These are phyloP conservation scores for Chalaropsis thielavioides DNA, from an alignment of 2,329 filamentous ascomycete genomes.

Conservation along the genomic window DNA sequence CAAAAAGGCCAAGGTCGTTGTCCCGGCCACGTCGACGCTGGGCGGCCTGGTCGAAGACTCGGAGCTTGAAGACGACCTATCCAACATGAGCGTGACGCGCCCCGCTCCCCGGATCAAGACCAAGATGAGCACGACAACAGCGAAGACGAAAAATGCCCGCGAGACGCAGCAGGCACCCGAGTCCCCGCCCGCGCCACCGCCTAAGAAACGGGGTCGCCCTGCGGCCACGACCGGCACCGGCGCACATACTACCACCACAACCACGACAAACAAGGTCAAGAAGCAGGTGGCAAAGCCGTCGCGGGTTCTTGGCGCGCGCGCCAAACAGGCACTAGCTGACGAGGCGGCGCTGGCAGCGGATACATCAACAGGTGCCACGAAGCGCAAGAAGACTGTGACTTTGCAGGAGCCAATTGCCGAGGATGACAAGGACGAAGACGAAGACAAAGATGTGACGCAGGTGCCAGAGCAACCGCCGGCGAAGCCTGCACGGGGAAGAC, in stretches of 20 bases:
- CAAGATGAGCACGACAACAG: neutral
- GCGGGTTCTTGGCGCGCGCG: neutral
- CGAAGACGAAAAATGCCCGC: slow-evolving; percentile 1
- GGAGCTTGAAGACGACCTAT: slow-evolving; percentile 15
- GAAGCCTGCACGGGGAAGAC: neutral
- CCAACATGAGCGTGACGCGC: slow-evolving; percentile 10
- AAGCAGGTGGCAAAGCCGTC: slow-evolving; percentile 9
- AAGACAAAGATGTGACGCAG: neutral
- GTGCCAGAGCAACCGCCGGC: neutral
- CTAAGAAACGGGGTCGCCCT: slow-evolving; percentile 7
- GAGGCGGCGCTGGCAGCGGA: neutral
- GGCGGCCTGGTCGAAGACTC: slow-evolving; percentile 12
- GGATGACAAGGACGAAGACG: slow-evolving; percentile 2
- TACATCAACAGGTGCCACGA: neutral
- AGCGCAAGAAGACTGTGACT: neutral
- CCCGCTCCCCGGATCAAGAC: neutral
- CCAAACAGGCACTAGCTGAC: slow-evolving; percentile 5
- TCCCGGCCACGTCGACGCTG: neutral
- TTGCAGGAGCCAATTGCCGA: neutral
- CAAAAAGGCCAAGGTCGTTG: slow-evolving; percentile 7
- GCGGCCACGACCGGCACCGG: neutral
- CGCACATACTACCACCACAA: neutral
- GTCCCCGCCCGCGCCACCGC: neutral
- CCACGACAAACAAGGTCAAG: slow-evolving; percentile 7
- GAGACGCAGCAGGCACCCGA: neutral